A percentile compares a stretch with the other conserved stretches of the same genome.
phyloP scores from a whole-genome alignment of 768 basidiomycete genomes.

The Cystobasidium onofrii region DNA sequence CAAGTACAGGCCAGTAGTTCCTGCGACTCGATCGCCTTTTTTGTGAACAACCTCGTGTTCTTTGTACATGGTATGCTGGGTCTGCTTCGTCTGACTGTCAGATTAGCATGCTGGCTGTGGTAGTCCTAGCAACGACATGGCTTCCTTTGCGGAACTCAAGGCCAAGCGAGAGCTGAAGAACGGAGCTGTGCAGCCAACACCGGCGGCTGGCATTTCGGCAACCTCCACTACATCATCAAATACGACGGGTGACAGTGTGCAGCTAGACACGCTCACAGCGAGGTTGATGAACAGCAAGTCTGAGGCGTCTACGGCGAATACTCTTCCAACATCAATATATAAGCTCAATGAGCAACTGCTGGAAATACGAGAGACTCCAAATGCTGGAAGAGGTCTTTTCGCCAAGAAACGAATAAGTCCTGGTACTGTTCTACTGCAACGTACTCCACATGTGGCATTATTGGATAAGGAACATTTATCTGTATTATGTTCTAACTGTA shows the following conservation, averaged over 20 bases:
- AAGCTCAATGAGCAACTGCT: neutral
- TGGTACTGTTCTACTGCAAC: conserved; percentile 20
- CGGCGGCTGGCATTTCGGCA: neutral
- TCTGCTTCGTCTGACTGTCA: too few species aligned
- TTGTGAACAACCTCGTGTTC: neutral
- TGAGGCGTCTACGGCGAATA: neutral
- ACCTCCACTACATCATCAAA: neutral
- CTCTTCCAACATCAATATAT: neutral
- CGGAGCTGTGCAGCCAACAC: neutral
- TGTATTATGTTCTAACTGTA: conserved; percentile 19
- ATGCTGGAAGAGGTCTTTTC: conserved; percentile 20
- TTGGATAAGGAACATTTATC: conserved; percentile 27
- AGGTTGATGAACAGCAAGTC: neutral
- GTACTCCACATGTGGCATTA: conserved; percentile 17
- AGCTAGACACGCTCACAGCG: neutral
- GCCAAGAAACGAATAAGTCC: conserved; percentile 13
- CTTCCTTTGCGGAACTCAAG: neutral
- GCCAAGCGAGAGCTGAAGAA: neutral
- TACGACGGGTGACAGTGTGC: neutral
- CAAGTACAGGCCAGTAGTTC: neutral
- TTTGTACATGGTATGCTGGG: neutral
- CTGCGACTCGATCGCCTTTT: neutral
- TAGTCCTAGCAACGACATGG: neutral
- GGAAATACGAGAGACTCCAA: conserved; percentile 12
- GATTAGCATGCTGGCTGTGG: neutral